Evolutionary conservation across 257 asterid genomes (phyloP), one percentile per base, ranked within the genome.

Genomic region (Nicotiana knightiana): DNA sequence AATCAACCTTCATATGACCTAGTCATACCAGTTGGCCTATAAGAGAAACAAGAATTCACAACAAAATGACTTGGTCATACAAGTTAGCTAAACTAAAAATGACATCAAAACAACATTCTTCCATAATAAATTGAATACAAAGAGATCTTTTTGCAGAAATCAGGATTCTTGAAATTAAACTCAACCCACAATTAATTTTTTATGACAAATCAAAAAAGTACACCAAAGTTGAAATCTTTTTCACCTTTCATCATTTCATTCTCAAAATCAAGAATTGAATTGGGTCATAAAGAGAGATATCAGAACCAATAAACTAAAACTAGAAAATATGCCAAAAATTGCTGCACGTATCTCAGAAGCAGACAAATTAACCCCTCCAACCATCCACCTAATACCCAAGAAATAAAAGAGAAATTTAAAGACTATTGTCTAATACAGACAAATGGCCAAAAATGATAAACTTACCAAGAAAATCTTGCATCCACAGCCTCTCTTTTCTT

Each of bases 391-490:
- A 43, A 21, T 15, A 7, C 26, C 39, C 63, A 51, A 26, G 28
- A 75, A 73, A 75, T 75, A 7, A 7, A 11, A 51, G 21, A 26
- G 8, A 26, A 73, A 46, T 3, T 12, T 24, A 48, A 35, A 26
- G 1, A 73, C 62, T 53, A 15, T 3, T 53, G 18, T 11, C 58
- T 53, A 53, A 9, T 9, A 43, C 51, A 9, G 11, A 43, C 51
- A 43, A 71, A 3, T 5, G 26, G 0, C 37, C 21, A 5, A 43
- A 46, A 3, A 24, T 33, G 32, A 58, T 33, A 46, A 71, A 83
- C 87, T 86, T 68, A 90, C 90, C 83, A 80, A 28, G 81, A 84
- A 79, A 83, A 79, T 80, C 67, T 67, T 77, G 88, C 79, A 68
- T 17, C 75, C 11, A 66, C 46, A 32, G 51, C 67, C 68, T 63